Percentiles rank a stretch among this genome's conserved stretches.
phyloP scores from a whole-genome alignment of 345 rosid genomes.

The Syzygium aqueum region DNA sequence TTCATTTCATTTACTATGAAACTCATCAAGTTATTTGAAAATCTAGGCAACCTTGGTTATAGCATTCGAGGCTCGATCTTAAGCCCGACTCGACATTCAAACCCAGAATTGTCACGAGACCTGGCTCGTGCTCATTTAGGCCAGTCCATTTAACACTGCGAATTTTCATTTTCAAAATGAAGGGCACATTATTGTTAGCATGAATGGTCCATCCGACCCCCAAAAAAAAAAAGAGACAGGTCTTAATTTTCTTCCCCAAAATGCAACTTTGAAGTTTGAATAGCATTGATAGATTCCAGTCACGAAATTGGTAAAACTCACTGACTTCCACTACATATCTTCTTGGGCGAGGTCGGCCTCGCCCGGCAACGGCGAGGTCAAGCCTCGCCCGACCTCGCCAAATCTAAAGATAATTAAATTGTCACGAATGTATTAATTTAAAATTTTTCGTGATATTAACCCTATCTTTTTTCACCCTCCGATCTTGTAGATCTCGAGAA shows the following conservation, averaged over 20 bases:
- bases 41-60: neutral
- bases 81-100: neutral
- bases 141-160: neutral
- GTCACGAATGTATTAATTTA: too few relatives aligned
- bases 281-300: neutral
- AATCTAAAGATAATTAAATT: too few relatives aligned
- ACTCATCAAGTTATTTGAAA: rapidly evolving
- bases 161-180: neutral
- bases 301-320: neutral
- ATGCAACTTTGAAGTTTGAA: rapidly evolving
- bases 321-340: neutral
- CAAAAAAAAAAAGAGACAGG: neutral
- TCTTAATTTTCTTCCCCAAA: neutral
- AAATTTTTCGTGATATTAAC: too few relatives aligned
- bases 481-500: neutral
- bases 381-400: too few relatives aligned
- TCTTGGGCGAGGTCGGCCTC: too few relatives aligned
- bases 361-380: too few relatives aligned
- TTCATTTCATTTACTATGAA: neutral
- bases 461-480: too few relatives aligned
- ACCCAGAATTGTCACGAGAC: neutral
- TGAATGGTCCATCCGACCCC: too few relatives aligned
- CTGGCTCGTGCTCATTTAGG: neutral
- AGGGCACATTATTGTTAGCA: neutral
- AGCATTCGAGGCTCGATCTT: neutral